A percentile compares a stretch with the other conserved stretches of the same genome.
phyloP scores from a whole-genome alignment of 2,329 filamentous ascomycete genomes.

The Incumbomyces delicatus region DNA sequence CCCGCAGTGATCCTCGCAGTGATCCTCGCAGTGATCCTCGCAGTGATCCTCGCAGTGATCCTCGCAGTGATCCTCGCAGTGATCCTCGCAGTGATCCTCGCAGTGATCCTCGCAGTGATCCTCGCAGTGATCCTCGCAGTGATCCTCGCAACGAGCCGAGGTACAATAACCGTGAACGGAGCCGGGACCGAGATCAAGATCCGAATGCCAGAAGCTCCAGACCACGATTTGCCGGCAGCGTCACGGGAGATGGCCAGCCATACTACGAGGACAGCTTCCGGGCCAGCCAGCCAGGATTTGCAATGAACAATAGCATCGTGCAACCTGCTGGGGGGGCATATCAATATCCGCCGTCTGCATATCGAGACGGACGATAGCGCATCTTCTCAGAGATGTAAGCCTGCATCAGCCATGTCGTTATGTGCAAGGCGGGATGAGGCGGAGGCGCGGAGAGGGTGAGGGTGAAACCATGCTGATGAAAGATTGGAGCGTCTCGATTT shows the following conservation, averaged over 20 bases:
- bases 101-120: no score
- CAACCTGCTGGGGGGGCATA: background rate
- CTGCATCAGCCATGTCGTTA: no score
- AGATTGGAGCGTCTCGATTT: no score
- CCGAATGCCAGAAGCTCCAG: background rate
- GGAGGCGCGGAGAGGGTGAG: no score
- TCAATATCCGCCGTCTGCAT: slow-evolving; percentile 6
- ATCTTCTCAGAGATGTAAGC: no score
- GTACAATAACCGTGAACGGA: background rate
- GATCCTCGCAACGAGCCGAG: slow-evolving; percentile 4
- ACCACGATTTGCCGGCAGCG: background rate
- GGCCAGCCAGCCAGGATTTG: background rate
- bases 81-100: no score
- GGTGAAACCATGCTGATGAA: no score
- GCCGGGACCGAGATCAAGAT: background rate
- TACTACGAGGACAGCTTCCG: background rate
- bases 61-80: no score
- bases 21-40: no score
- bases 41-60: no score
- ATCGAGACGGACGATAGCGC: background rate
- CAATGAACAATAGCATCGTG: background rate
- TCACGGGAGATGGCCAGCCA: background rate
- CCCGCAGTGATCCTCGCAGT: no score
- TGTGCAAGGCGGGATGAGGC: no score
- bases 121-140: background rate